Evolutionary conservation across 345 rosid species (phyloP).

Genomic region (Firmiana major): DNA sequence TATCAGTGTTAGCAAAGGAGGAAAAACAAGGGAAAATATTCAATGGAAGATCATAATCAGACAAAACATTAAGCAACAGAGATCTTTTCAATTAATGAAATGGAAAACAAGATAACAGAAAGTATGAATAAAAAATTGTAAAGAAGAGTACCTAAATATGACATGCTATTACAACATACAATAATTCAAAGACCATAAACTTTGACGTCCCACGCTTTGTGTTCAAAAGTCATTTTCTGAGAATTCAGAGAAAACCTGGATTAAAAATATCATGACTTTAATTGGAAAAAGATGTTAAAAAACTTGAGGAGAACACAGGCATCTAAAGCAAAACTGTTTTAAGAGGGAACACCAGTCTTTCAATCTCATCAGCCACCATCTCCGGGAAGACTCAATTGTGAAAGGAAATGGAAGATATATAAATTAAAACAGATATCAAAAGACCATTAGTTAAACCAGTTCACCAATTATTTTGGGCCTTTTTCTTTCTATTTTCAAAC

Average conservation of each 20-base stretch:
- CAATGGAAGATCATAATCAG: not conserved
- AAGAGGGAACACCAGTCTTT: not conserved
- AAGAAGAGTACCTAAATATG: not conserved
- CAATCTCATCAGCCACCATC: not conserved
- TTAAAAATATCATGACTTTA: not conserved
- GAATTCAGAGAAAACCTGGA: not conserved
- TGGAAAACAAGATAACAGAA: not conserved
- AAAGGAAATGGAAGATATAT: not conserved
- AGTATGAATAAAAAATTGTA: not conserved
- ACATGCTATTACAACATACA: constrained; percentile 2
- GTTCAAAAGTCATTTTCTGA: not conserved
- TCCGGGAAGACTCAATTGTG: not conserved
- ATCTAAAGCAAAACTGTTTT: not conserved
- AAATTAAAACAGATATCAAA: not conserved
- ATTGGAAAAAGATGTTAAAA: not conserved
- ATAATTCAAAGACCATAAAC: not conserved
- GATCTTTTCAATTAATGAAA: not conserved
- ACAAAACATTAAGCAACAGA: not conserved
- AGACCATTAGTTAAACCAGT: not conserved
- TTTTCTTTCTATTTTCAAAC: not conserved
- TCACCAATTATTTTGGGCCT: not conserved
- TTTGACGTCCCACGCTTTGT: not conserved
- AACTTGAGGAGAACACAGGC: not conserved
- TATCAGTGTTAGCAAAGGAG: not conserved
- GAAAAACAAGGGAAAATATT: not conserved